Conservation (phyloP, 148 eudicot genomes). For the Amaranthus palmeri region DNA sequence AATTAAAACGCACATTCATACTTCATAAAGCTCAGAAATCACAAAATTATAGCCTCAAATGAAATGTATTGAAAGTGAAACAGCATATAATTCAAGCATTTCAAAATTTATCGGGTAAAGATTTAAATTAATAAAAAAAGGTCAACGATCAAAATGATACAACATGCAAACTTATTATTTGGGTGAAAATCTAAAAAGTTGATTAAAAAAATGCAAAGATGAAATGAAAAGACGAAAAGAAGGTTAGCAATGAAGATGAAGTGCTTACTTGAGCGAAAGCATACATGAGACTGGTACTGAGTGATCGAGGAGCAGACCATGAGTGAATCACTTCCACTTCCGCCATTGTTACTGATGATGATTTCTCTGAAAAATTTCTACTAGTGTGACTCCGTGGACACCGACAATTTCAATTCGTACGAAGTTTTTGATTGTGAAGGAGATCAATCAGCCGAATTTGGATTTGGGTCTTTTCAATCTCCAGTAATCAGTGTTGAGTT, state of each 20-base stretch:
- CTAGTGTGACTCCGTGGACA: too few relatives aligned
- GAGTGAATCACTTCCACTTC: constrained; percentile 71
- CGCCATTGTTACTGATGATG: constrained; percentile 20
- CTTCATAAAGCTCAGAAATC: not conserved
- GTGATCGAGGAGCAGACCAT: constrained; percentile 96
- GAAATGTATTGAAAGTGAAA: not conserved
- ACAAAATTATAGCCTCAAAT: not conserved
- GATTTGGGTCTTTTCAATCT: too few relatives aligned
- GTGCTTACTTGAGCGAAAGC: constrained; percentile 86
- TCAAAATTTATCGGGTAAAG: not conserved
- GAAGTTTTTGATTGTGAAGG: too few relatives aligned
- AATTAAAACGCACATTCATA: not conserved
- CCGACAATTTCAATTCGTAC: too few relatives aligned
- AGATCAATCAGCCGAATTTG: too few relatives aligned
- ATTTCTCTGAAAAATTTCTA: not conserved
- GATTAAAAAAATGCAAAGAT: not conserved
- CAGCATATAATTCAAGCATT: not conserved
- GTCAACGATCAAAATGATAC: not conserved
- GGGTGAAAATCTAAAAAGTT: not conserved
- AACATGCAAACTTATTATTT: not conserved
- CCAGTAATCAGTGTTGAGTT: too few relatives aligned
- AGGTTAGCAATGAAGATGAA: constrained; percentile 27
- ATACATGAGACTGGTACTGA: constrained; percentile 90
- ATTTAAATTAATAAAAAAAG: not conserved
- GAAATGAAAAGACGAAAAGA: constrained; percentile 39